Evolutionary conservation across 2,329 filamentous ascomycete genomes (phyloP), one percentile per base, ranked within the genome.

Genomic region (Colletotrichum brevisporum): DNA sequence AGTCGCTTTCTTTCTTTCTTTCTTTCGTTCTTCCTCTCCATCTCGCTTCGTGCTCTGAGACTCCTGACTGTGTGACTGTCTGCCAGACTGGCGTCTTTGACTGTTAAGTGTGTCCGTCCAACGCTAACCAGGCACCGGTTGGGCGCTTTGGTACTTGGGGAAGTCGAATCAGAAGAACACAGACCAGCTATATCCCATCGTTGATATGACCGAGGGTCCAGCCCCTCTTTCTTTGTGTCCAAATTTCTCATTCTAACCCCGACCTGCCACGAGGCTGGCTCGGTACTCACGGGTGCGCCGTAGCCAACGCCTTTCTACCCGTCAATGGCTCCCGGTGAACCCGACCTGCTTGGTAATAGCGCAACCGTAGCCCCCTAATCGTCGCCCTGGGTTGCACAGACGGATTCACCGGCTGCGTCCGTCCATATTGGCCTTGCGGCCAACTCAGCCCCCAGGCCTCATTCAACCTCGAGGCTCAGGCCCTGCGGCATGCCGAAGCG

Each of bases 321-420:
- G 65, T 36, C 54, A 43, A 54, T 53, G 60, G 65, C 60, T 10
- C 39, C 65, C 65, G 54, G 48, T 54, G 53, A 68, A 59, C 45
- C 65, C 65, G 53, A 50, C 48, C 36, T 36, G 8, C 31, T 36
- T 36, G 31, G 31, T 36, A 24, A 24, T 24, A 24, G 21, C 21
- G 21, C 21, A 24, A 24, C 21, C 21, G 21, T 21, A 12, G 6
- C 8, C 45, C 50, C 48, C 43, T 51, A 27, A 36, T 12, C 43
- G 27, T 24, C 18, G 60, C 36, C 27, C 9, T 61, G 43, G 39
- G 36, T 65, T 26, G 61, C 60, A 68, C 52, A 57, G 59, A 48
- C 59, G 39, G 31, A 52, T 62, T 51, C 43, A 39, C n/a, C 53
- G 41, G 62, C 65, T 59, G 54, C 41, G 48, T 41, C 43, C 47